These are phyloP conservation scores for Ophiosphaerella herpotricha DNA, from an alignment of 2,329 filamentous ascomycete species.

Conservation along the genomic window DNA sequence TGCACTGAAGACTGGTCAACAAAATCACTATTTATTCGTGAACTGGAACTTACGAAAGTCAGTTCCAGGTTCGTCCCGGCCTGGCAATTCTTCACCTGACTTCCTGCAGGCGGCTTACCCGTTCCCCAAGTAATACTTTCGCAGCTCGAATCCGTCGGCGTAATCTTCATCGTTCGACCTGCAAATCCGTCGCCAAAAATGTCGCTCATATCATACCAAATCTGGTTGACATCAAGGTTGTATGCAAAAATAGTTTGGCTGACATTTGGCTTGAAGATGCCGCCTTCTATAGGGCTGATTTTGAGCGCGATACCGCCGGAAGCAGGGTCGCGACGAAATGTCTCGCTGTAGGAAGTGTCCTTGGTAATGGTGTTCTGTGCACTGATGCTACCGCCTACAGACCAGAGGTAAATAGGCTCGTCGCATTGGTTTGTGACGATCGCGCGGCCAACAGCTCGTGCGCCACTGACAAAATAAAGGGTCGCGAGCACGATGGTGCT, in stretches of 20 bases:
- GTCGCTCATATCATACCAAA: conserved; percentile 38
- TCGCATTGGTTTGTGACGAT: conserved; percentile 41
- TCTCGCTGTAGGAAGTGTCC: conserved; percentile 34
- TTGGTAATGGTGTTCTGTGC: conserved; percentile 19
- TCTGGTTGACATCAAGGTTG: conserved; percentile 23
- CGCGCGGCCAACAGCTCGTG: conserved; percentile 30
- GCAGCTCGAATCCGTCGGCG: conserved; percentile 27
- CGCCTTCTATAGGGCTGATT: conserved; percentile 21
- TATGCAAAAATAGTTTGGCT: conserved; percentile 38
- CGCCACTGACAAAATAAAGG: conserved; percentile 8
- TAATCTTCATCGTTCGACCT: conserved; percentile 29
- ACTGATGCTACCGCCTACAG: conserved; percentile 26
- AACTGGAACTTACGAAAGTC: conserved; percentile 14
- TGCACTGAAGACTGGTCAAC: not conserved
- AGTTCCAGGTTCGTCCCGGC: conserved; percentile 29
- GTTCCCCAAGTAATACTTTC: conserved; percentile 28
- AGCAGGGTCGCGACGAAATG: conserved; percentile 21
- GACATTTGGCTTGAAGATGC: conserved; percentile 32
- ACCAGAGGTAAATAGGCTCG: conserved; percentile 34
- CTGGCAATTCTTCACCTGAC: conserved; percentile 27
- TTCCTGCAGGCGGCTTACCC: conserved; percentile 30
- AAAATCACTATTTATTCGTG: too few relatives aligned
- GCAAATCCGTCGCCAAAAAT: conserved; percentile 34
- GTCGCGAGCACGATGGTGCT: conserved; percentile 12
- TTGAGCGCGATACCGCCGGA: conserved; percentile 33